phyloP scores from a whole-genome alignment of 2,329 filamentous ascomycete genomes.

The Leptoxyphium fumago region DNA sequence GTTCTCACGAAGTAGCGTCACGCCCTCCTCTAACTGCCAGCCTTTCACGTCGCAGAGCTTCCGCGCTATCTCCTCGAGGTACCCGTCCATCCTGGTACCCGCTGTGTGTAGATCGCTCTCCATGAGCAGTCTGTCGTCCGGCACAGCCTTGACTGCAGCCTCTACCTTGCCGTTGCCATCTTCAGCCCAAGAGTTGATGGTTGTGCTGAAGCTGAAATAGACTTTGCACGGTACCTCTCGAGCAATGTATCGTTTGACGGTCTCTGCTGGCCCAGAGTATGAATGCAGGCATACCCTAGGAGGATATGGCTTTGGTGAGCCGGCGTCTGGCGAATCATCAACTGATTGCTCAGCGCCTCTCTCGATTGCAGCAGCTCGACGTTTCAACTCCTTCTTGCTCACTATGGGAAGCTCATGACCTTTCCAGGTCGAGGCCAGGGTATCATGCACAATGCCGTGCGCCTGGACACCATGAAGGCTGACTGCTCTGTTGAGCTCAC shows the following conservation, averaged over 20 bases:
- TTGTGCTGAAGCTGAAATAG: slow-evolving; percentile 77
- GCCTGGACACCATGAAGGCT: slow-evolving; percentile 64
- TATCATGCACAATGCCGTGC: slow-evolving; percentile 55
- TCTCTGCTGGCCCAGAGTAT: slow-evolving; percentile 65
- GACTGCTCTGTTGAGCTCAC: slow-evolving; percentile 48
- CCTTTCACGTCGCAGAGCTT: slow-evolving; percentile 63
- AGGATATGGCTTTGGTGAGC: slow-evolving; percentile 49
- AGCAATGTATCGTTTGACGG: slow-evolving; percentile 64
- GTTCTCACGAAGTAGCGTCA: slow-evolving; percentile 53
- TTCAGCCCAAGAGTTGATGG: slow-evolving; percentile 50
- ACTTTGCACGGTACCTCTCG: slow-evolving; percentile 58
- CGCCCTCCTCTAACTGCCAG: slow-evolving; percentile 62
- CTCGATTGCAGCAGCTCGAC: slow-evolving; percentile 4
- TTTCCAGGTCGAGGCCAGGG: slow-evolving; percentile 51
- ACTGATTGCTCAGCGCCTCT: slow-evolving; percentile 5
- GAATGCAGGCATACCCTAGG: slow-evolving; percentile 88
- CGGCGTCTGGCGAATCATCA: slow-evolving; percentile 10
- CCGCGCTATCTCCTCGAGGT: slow-evolving; percentile 61
- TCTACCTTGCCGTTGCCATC: slow-evolving; percentile 38
- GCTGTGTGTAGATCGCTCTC: slow-evolving; percentile 85
- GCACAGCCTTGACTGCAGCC: slow-evolving; percentile 56
- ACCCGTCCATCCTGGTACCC: slow-evolving; percentile 63
- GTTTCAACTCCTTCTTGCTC: slow-evolving; percentile 41
- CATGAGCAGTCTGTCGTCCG: slow-evolving; percentile 63
- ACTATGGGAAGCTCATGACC: slow-evolving; percentile 50